Percentiles rank a stretch among this genome's conserved stretches.
Evolutionary conservation across 129 eudicot species (phyloP).

Genomic region (Flaveria robusta): DNA sequence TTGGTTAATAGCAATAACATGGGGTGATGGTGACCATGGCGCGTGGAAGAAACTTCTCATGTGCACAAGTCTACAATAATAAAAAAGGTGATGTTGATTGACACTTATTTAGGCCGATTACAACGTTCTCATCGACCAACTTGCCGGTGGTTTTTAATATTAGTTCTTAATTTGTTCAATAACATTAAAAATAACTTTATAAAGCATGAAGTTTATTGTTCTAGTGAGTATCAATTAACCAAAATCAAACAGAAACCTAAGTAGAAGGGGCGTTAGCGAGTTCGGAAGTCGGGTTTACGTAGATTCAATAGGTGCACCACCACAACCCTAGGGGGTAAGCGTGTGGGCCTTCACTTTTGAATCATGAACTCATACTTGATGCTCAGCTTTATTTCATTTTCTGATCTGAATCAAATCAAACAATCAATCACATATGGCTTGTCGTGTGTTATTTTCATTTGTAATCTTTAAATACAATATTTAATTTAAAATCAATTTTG

Average conservation of each 20-base stretch:
- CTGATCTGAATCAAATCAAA: too few species aligned
- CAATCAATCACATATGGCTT: too few species aligned
- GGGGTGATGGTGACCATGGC: background rate
- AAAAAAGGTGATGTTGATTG: slow-evolving; percentile 10
- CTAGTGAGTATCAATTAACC: background rate
- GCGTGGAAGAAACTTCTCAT: slow-evolving; percentile 18
- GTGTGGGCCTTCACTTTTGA: too few species aligned
- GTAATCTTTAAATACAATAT: too few species aligned
- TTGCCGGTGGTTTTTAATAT: background rate
- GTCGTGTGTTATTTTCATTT: too few species aligned
- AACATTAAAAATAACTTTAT: background rate
- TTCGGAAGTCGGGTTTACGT: too few species aligned
- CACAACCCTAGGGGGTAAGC: too few species aligned
- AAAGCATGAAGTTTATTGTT: background rate
- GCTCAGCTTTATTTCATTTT: too few species aligned
- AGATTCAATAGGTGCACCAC: too few species aligned
- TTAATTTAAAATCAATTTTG: too few species aligned
- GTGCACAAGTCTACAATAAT: slow-evolving; percentile 4
- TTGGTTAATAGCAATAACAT: background rate
- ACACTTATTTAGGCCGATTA: background rate
- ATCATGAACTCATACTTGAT: too few species aligned
- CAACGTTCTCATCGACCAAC: background rate
- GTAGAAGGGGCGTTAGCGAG: too few species aligned
- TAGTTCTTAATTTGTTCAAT: background rate
- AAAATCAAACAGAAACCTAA: background rate